Evolutionary conservation across 331 rosid species (phyloP).

Genomic region (Saraca asoca): DNA sequence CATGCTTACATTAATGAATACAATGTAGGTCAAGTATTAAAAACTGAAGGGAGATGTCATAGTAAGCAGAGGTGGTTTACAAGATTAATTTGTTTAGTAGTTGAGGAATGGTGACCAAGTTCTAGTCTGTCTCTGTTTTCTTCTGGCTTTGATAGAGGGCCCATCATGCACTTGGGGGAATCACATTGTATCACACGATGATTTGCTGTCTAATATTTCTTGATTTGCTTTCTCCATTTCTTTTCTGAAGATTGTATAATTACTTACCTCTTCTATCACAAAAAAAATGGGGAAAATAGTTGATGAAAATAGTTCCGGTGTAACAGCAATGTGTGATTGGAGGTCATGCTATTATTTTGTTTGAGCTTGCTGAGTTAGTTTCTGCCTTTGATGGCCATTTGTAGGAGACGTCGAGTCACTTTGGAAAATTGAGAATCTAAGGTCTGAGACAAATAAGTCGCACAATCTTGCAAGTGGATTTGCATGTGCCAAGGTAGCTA

Average conservation of each 20-base stretch:
- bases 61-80: not conserved
- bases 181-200: not conserved
- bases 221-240: conserved; percentile 5
- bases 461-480: conserved; percentile 73
- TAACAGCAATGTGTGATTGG: conserved; percentile 18
- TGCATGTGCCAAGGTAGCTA: conserved; percentile 77
- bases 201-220: conserved; percentile 6
- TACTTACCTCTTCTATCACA: conserved; percentile 7
- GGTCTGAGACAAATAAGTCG: conserved; percentile 66
- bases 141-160: not conserved
- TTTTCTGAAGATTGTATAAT: not conserved
- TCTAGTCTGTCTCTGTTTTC: conserved; percentile 6
- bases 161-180: conserved; percentile 10
- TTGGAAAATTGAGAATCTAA: conserved; percentile 74
- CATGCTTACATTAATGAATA: not conserved
- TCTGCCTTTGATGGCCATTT: conserved; percentile 15
- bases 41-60: not conserved
- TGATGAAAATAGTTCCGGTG: not conserved
- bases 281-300: conserved; percentile 19
- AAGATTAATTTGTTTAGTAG: conserved; percentile 10
- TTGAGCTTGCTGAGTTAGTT: conserved; percentile 11
- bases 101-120: conserved; percentile 1
- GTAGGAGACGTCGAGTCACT: conserved; percentile 70
- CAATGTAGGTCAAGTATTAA: not conserved
- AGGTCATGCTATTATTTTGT: conserved; percentile 8